Evolutionary conservation across 208 protist genomes (phyloP).

Genomic region (Acanthamoeba lenticulata): DNA sequence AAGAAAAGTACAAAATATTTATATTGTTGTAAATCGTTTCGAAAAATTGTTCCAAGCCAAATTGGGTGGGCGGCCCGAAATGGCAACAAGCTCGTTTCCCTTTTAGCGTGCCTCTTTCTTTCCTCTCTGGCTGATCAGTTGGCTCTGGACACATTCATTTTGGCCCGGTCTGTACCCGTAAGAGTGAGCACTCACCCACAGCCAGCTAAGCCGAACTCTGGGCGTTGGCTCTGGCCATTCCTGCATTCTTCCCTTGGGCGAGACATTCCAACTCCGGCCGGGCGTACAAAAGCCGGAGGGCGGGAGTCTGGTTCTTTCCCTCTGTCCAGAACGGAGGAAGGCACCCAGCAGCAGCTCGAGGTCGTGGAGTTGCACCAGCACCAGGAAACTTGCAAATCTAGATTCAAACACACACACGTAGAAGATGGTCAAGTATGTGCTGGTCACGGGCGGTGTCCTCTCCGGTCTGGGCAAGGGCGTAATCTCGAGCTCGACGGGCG

Average conservation of each 20-base stretch:
- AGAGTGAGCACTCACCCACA: too few relatives aligned
- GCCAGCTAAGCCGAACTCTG: too few relatives aligned
- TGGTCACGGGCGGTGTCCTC: slow-evolving; percentile 98
- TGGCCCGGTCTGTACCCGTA: too few relatives aligned
- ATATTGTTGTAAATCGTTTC: too few relatives aligned
- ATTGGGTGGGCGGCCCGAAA: neutral
- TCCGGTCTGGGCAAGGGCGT: slow-evolving; percentile 98
- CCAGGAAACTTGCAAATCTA: neutral
- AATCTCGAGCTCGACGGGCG: slow-evolving; percentile 88
- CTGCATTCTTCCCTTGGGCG: neutral
- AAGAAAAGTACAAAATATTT: too few relatives aligned
- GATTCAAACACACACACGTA: neutral
- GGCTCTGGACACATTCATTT: too few relatives aligned
- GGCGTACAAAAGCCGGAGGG: neutral
- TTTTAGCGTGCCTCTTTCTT: neutral
- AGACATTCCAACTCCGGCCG: neutral
- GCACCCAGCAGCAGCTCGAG: slow-evolving; percentile 4
- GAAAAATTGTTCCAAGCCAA: neutral
- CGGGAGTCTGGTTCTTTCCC: neutral
- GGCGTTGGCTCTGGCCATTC: too few relatives aligned
- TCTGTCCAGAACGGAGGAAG: slow-evolving; percentile 33
- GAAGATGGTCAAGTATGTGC: slow-evolving; percentile 90
- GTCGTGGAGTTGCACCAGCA: too few relatives aligned
- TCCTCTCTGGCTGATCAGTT: too few relatives aligned
- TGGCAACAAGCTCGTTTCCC: too few relatives aligned